Base-by-base conservation (phyloP, 2,329 filamentous ascomycete species). In the Xylaria sp. region DNA sequence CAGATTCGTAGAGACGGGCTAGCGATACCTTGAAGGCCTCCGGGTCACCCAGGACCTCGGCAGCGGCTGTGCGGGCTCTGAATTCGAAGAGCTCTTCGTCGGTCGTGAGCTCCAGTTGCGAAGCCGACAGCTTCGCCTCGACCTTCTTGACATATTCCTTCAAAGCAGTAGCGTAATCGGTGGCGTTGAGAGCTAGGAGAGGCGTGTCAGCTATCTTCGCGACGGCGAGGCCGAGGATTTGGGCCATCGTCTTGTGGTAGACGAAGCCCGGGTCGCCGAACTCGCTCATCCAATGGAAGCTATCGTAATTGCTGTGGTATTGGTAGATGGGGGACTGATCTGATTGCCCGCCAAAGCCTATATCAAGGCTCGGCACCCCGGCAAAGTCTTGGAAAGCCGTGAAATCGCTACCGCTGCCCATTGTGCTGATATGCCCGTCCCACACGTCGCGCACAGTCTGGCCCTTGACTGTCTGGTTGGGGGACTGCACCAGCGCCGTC, bases 221-320 rank as follows among this genome's bases (percentile, higher is more conserved):
- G 1, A 85, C 76, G 19, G 86, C 74, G 39, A 90, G 68, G 17
- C 81, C 83, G 41, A 88, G 78, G 11, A 92, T 69, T 67, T 89
- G 87, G 2, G 88, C 80, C 75, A 86, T 83, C 44, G 87, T 77
- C 56, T 78, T 71, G 71, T 91, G 89, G 65, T 91, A 90, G 42
- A 80, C 75, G 52, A 85, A 87, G 19, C 78, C 82, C 1, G 79
- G 79, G 65, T 96, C 92, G 39, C 90, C 91, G 59, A 84, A 94
- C 20, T 81, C 83, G 50, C 86, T 81, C 90, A 96, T 95, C 92
- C 92, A 96, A 71, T 88, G 78, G 71, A 92, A 94, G 66, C 86
- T 91, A 70, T 96, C 92, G 72, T 95, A 96, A 76, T 96, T 96
- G 70, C 87, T 88, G 74, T 96, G 92, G 71, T 96, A 96, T 66